Base-by-base conservation (phyloP, 257 asterid species). In the Asclepias syriaca region DNA sequence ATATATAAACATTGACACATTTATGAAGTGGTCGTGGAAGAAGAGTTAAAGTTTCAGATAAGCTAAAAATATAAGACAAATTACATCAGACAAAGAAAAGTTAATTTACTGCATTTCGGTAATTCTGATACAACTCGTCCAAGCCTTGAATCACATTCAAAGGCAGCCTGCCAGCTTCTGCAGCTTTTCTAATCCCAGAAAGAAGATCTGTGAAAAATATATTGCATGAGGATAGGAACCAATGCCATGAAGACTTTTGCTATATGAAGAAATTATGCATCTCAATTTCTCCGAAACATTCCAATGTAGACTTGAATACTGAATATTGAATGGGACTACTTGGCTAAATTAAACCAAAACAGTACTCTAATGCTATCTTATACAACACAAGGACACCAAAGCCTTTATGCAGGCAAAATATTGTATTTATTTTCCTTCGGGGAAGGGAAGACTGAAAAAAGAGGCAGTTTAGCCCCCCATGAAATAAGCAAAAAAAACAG, bases 91-190 rank as follows among this genome's bases (percentile, higher is more conserved):
- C 77, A 77, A 82, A 82, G 82, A 81, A 75, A 75, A 75, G 84
- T 80, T 72, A 74, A 76, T 78, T 85, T 87, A 93, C 97, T 70
- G 98, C 97, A 75, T 87, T 85, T 78, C 88, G 89, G 82, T 93
- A 93, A 80, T 85, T 93, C 78, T 84, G 86, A 76, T 85, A 90
- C 81, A 93, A 79, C 82, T 90, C 98, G 82, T 87, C 89, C 97
- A 93, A 87, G 77, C 86, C 92, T 65, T 76, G 85, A 77, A 93
- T 91, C 76, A 93, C 77, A 84, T 78, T 77, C 69, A 75, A 73
- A 54, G 97, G 92, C 82, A 93, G 76, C 61, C 89, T 85, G 79
- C 96, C 96, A 78, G 87, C 90, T 84, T 89, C 96, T 68, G 78
- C 85, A 79, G 91, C 97, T 75, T 83, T 89, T 66, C 74, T 78